Base-by-base conservation (phyloP, 2,329 filamentous ascomycete species). In the Ambrosiella xylebori region DNA sequence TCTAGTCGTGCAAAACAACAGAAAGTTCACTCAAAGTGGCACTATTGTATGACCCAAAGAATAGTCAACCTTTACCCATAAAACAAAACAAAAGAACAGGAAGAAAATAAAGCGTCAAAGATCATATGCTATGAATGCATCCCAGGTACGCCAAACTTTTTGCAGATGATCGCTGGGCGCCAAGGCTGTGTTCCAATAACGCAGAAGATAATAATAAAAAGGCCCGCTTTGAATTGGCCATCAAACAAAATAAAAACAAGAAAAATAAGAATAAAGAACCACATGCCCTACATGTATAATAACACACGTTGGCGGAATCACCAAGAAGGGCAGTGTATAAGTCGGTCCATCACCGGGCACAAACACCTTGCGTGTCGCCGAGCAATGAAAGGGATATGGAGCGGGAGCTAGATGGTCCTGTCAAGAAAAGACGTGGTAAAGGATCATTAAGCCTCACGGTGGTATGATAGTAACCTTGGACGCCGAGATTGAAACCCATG, bases 241-340 rank as follows among this genome's bases (percentile, higher is more conserved):
- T 17, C 19, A 50, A 27, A 49, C 17, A 58, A 45, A 56, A 35
- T n/a, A 40, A 50, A 56, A 55, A 54, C 1, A 59, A 59, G 50
- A 15, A 41, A 56, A 52, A 37, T 35, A 56, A 44, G 19, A 55
- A 50, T 17, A 57, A 57, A 40, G 49, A 39, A 44, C n/a, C 37
- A 44, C 39, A 39, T 54, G 35, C 44, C 45, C 54, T 37, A 45
- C 44, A 57, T 35, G 15, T 40, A 44, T 44, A 27, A 36, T 15
- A 39, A 19, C 44, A 51, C 44, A 47, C 44, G n/a, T 47, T n/a
- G n/a, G 8, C 44, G 44, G 44, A 47, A 17, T 47, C 44, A 15
- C 44, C n/a, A 13, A 8, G n/a, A 47, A 47, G n/a, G 44, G 44
- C n/a, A 47, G 15, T 44, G 13, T 17, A 12, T 54, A 13, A 54